Base-by-base conservation (phyloP, 441 rosid genomes). In the Adansonia gregorii region DNA sequence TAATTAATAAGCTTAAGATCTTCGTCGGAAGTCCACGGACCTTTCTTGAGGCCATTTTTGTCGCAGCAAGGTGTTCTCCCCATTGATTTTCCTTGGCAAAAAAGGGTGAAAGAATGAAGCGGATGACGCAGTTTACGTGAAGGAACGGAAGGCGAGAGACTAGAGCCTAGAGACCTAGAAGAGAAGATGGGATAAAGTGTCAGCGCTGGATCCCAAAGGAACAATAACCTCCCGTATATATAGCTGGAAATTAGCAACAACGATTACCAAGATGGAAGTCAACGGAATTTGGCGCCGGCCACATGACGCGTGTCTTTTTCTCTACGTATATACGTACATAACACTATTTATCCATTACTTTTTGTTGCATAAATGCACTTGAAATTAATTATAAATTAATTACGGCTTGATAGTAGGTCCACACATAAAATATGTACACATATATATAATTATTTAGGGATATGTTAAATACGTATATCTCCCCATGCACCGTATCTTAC, bases 21-120 rank as follows among this genome's bases (percentile, higher is more conserved):
- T 80, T 95, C 98, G 71, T 95, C 98, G 0, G 94, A 79, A 3
- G 95, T 92, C 98, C 98, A 95, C 11, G 98, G 97, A 65, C 98
- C 98, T 76, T 89, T 94, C 91, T 93, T 94, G 76, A 91, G 87
- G 67, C 97, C 97, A 82, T 89, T 87, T 80, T 93, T 95, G 76
- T 91, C 98, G 74, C 98, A 93, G 83, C 98, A 95, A 70, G 98
- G 98, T 58, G 95, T 87, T 87, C 97, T 90, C 76, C 97, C 98
- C 98, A 94, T 94, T 77, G 39, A 17, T 75, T 43, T 67, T 39
- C n/a, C 20, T 39, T 72, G 49, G n/a, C 4, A 31, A 60, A 27
- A 2, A 6, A 49, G 0, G 3, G 11, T 11, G 54, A 3, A 20
- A 22, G 9, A 31, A 12, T 9, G 24, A 11, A n/a, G 14, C 24